Base-by-base conservation (phyloP, 371 early-diverging fungal species). In the Nematocida parisii region DNA sequence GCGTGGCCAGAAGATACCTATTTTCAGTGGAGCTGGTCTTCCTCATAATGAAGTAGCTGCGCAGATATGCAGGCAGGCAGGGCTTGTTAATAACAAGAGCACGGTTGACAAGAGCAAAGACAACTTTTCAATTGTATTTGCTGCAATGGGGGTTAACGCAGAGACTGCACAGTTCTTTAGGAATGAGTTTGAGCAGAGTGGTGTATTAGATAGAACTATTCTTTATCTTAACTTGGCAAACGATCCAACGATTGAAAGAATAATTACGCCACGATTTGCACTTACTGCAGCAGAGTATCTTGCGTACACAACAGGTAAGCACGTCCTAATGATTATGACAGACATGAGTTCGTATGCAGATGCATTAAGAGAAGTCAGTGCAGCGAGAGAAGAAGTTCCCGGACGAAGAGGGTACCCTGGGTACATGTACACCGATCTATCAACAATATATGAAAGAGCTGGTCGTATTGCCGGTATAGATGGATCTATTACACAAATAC, bases 331-430 rank as follows among this genome's bases (percentile, higher is more conserved):
- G 70, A 97, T 99, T 83, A 89, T 99, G 85, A 99, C 98, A n/a
- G 99, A 99, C 86, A 97, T 99, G 98, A 93, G 93, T 90, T 96
- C 97, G 20, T 99, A 99, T 87, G 99, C 99, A 22, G 99, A 99
- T 90, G 98, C 99, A 11, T 90, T 99, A 86, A 93, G 99, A 91
- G 99, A 99, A 87, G 93, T 86, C 20, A 96, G 97, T 73, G 98
- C 99, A 77, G 98, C 98, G 42, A 92, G 99, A 89, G 99, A 99
- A 90, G 99, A 99, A 90, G 98, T 99, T 5, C 99, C 99, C 6
- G 99, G 99, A 86, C 93, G 99, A 89, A 93, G 97, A 89, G 99
- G 99, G 88, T 99, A 97, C 89, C 99, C 99, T 22, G 99, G 99
- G 89, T 99, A 98, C 88, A 99, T 99, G 99, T 99, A 99, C 90